Conservation (phyloP, 2,329 filamentous ascomycete species). For the Emmonsiellopsis sp. region DNA sequence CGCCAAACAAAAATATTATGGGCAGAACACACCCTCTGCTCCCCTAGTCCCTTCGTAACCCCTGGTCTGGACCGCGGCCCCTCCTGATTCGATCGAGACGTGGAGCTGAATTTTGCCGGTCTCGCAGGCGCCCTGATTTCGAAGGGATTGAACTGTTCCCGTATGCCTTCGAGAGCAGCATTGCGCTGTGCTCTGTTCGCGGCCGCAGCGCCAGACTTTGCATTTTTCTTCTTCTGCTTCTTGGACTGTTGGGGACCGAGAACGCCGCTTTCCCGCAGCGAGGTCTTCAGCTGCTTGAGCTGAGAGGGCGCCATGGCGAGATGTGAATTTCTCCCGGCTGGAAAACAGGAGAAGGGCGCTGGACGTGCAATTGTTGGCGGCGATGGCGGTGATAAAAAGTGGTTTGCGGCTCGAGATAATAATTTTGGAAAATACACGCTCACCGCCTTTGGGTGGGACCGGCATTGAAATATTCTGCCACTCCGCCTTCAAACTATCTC, state of each 20-base stretch:
- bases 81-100: slow-evolving; percentile 42
- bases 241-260: slow-evolving; percentile 89
- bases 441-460: slow-evolving; percentile 23
- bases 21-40: slow-evolving; percentile 58
- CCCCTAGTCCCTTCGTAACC: slow-evolving; percentile 73
- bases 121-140: slow-evolving; percentile 74
- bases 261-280: slow-evolving; percentile 79
- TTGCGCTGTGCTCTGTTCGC: slow-evolving; percentile 70
- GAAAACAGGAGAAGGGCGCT: slow-evolving; percentile 3
- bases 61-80: slow-evolving; percentile 61
- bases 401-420: slow-evolving; percentile 13
- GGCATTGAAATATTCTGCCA: slow-evolving; percentile 21
- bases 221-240: slow-evolving; percentile 74
- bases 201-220: slow-evolving; percentile 55
- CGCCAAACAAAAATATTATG: background rate
- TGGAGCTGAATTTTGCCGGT: slow-evolving; percentile 77
- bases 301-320: slow-evolving; percentile 82
- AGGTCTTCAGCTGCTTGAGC: slow-evolving; percentile 88
- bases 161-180: slow-evolving; percentile 71
- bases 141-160: slow-evolving; percentile 96
- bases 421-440: slow-evolving; percentile 21
- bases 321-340: background rate
- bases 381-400: slow-evolving; percentile 10
- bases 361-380: slow-evolving; percentile 8
- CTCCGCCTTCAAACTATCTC: slow-evolving; percentile 12